Evolutionary conservation across 768 basidiomycete genomes (phyloP), one percentile per base, ranked within the genome.

Genomic region (Lactarius hatsudake): DNA sequence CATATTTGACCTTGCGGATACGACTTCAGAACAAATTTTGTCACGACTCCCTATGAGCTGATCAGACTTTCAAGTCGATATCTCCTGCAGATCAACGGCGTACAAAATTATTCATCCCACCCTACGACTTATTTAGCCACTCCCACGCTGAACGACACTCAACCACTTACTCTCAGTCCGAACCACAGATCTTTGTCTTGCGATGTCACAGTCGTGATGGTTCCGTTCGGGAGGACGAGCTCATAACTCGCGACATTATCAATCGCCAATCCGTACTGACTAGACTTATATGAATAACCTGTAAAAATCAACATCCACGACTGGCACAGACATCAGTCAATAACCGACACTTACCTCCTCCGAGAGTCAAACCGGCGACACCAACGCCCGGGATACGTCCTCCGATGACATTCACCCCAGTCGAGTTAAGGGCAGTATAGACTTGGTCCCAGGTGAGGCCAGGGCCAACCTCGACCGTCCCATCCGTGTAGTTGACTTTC

Each of bases 201-300:
- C 23, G 34, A 23, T 20, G 66, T 67, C n/a, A 62, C 55, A 5
- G 38, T 62, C 20, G 20, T 58, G 34, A 63, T 54, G 1, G 57
- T 59, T 10, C 78, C 78, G 56, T 71, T 70, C 3, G 77, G 76
- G 2, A 74, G 62, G 12, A 77, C 76, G n/a, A 78, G 59, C 62
- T 75, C 55, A 13, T 68, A 71, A 18, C 59, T 69, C 18, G 63
- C 64, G 38, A 79, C 56, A 60, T 78, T 78, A 65, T 79, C 79
- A 48, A 78, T 71, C 6, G 73, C 74, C 26, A 79, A 62, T 13
- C 79, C 78, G 59, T 73, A 73, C 59, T 75, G 73, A 64, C 75
- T 78, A 12, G 73, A 75, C 63, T 73, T 72, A 55, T 71, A 61
- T 0, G 77, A 78, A 67, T 75, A 79, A n/a, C 78, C 78, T 62